Percentiles rank a stretch among this genome's conserved stretches.
Evolutionary conservation across 139 green algal genomes (phyloP).

Genomic region (Coelastrella sp.): DNA sequence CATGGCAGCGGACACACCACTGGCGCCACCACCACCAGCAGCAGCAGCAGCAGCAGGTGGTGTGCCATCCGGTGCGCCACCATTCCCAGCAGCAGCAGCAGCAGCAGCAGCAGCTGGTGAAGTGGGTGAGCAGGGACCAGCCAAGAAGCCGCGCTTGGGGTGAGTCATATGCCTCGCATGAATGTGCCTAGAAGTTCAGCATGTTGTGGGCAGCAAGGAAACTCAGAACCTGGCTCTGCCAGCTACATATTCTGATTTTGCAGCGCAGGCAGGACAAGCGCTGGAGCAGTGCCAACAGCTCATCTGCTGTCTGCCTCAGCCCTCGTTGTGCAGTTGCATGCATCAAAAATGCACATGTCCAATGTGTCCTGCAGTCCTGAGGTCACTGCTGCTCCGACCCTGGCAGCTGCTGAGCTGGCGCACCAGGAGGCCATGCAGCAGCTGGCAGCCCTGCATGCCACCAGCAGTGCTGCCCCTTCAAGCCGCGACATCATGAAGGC

Average conservation of each 20-base stretch:
- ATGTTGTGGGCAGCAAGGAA: background rate
- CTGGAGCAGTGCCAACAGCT: too few species aligned
- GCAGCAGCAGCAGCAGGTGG: background rate
- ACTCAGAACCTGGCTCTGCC: too few species aligned
- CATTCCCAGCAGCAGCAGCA: background rate
- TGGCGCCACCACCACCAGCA: background rate
- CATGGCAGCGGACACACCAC: background rate
- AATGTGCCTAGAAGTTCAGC: background rate
- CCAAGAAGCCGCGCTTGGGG: constrained; percentile 13
- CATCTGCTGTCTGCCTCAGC: too few species aligned
- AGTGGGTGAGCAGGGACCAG: constrained; percentile 12
- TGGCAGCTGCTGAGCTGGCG: background rate
- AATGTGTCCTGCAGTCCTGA: background rate
- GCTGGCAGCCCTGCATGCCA: constrained; percentile 31
- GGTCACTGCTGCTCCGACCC: background rate
- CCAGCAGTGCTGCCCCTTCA: constrained; percentile 13
- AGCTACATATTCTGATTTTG: too few species aligned
- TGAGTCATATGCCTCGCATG: background rate
- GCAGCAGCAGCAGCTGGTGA: background rate
- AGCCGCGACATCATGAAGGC: constrained; percentile 45
- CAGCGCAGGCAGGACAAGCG: too few species aligned
- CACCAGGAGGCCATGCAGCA: constrained; percentile 36
- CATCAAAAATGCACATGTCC: background rate
- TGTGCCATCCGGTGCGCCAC: background rate
- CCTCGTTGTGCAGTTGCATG: background rate